Evolutionary conservation across 192 early-diverging fungal genomes (phyloP), one percentile per base, ranked within the genome.

Genomic region (Coemansia sp.): DNA sequence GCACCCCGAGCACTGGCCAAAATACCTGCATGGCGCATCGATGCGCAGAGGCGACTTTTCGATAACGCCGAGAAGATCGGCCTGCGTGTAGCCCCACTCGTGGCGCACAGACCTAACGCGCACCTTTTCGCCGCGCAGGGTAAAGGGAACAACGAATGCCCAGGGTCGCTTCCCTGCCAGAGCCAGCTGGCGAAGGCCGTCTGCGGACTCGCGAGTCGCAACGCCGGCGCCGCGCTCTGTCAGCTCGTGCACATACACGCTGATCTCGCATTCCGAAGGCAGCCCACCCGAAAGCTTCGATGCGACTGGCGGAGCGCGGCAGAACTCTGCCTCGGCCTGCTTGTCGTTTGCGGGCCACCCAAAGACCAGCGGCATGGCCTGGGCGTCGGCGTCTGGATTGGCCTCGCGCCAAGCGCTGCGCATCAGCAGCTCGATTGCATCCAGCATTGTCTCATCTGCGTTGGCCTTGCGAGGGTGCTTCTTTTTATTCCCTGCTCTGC

Each of bases 1-100:
- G 62, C 88, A 90, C 13, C 85, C 84, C 4, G 82, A 82, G 67
- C 88, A 90, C 14, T 67, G 65, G 10, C 67, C 74, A 81, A 84
- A 85, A 68, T 86, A 83, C 49, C 82, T 67, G 67, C 88, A 90
- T 3, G 76, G 64, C 24, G 86, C 81, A 2, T 85, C 79, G 13
- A 71, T 57, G 19, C 77, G 71, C 56, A 68, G 30, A 18, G 62
- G 63, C 61, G 77, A 73, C 51, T 47, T 46, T 23, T 71, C 68
- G 27, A 49, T 28, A 16, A 80, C 60, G 1, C 19, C 51, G 8
- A 80, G 49, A 23, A 73, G 72, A 50, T 80, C 77, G 11, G 65
- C 11, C 48, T 80, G 77, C 13, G 77, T 71, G 35, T 80, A 80
- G 20, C 77, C 77, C 77, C 77, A 80, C 48, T 74, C 71, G 58